A percentile compares a stretch with the other conserved stretches of the same genome.
Conservation (phyloP, 208 protist species). For the Leishmania turanica region DNA sequence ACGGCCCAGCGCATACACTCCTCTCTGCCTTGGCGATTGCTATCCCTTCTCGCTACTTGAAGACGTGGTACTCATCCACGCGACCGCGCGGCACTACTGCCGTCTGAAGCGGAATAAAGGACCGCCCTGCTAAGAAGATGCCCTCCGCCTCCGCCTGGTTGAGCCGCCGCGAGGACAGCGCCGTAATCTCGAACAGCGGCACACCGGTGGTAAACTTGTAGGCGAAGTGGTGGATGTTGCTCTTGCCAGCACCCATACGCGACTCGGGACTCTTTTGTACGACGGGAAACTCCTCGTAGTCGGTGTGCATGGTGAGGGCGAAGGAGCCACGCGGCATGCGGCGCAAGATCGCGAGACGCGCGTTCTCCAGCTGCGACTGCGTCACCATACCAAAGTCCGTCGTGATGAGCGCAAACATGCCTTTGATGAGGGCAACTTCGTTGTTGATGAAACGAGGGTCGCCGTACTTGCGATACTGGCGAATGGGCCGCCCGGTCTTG, state of each 20-base stretch:
- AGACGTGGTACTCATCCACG: conserved; percentile 91
- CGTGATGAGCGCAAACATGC: conserved; percentile 86
- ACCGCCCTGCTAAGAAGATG: conserved; percentile 81
- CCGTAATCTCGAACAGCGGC: conserved; percentile 86
- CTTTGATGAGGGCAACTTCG: conserved; percentile 82
- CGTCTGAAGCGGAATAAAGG: conserved; percentile 89
- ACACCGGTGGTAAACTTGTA: conserved; percentile 92
- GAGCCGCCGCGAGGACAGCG: conserved; percentile 63
- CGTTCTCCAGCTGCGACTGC: conserved; percentile 88
- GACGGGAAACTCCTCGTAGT: conserved; percentile 92
- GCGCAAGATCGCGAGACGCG: conserved; percentile 84
- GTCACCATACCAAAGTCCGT: conserved; percentile 92
- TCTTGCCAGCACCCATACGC: conserved; percentile 90
- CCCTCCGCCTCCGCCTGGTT: conserved; percentile 90
- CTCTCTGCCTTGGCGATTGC: not conserved
- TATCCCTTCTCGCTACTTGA: conserved; percentile 55
- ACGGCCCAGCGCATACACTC: not conserved
- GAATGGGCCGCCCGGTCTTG: conserved; percentile 81
- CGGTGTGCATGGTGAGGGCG: conserved; percentile 86
- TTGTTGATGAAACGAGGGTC: conserved; percentile 93
- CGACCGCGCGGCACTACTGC: conserved; percentile 88
- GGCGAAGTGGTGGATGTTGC: conserved; percentile 92
- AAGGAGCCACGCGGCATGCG: conserved; percentile 86
- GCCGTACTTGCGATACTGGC: conserved; percentile 84
- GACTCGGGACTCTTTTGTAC: conserved; percentile 89